A percentile compares a stretch with the other conserved stretches of the same genome.
phyloP scores from a whole-genome alignment of 768 basidiomycete genomes.

The Rickenella mellea region DNA sequence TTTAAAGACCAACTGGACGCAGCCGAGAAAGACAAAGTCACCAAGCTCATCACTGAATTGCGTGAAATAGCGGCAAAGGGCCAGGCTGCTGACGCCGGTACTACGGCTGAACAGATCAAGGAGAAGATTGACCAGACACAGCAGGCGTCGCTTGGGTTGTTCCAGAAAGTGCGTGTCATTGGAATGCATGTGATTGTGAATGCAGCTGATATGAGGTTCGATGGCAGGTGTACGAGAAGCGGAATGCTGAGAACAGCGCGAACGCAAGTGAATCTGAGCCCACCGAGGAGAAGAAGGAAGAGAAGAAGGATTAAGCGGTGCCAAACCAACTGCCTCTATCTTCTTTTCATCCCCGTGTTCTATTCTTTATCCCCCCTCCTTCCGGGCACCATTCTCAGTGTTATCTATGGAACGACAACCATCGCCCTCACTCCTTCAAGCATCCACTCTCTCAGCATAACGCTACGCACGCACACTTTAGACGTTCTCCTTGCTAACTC shows the following conservation, averaged over 20 bases:
- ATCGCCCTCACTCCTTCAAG: no score
- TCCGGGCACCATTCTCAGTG: no score
- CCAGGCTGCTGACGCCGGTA: constrained; percentile 69
- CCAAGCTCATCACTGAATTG: constrained; percentile 77
- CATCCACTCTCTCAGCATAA: no score
- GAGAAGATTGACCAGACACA: constrained; percentile 92
- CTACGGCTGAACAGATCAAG: constrained; percentile 82
- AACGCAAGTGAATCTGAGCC: constrained; percentile 28
- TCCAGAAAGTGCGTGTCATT: constrained; percentile 66
- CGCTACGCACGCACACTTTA: no score
- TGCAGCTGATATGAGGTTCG: not conserved
- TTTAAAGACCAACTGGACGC: constrained; percentile 96
- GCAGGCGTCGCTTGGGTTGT: constrained; percentile 88
- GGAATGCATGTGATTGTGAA: not conserved
- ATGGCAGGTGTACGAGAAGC: constrained; percentile 76
- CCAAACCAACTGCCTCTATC: constrained; percentile 1
- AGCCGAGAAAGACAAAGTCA: constrained; percentile 89
- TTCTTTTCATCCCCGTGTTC: constrained; percentile 2
- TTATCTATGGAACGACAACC: no score
- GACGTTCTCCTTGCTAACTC: no score
- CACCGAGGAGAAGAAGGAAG: constrained; percentile 36
- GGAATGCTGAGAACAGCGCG: constrained; percentile 58
- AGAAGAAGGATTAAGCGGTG: constrained; percentile 83
- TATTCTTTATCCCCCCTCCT: not conserved
- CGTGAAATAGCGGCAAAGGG: constrained; percentile 86